Conservation (phyloP, 2,329 filamentous ascomycete species). For the Periglandula ipomoeae region DNA sequence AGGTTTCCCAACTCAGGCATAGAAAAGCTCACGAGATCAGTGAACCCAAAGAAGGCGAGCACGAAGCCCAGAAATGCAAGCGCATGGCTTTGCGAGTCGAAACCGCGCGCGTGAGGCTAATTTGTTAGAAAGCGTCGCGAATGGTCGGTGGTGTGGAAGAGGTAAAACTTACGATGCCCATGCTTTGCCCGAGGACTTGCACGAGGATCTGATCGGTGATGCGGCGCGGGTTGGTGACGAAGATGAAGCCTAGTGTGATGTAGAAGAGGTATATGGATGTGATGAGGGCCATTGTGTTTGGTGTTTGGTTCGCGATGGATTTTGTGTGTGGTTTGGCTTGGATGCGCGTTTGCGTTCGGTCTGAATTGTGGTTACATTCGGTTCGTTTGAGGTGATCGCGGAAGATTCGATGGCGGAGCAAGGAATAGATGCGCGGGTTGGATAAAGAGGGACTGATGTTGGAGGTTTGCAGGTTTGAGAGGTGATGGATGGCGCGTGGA, state of each 20-base stretch:
- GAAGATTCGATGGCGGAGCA: too few relatives aligned
- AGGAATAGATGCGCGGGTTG: too few relatives aligned
- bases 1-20: slow-evolving; percentile 54
- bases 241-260: slow-evolving; percentile 73
- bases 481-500: too few relatives aligned
- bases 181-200: slow-evolving; percentile 71
- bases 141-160: neutral
- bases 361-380: too few relatives aligned
- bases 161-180: slow-evolving; percentile 59
- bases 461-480: too few relatives aligned
- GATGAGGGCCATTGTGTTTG: too few relatives aligned
- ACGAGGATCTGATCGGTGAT: slow-evolving; percentile 75
- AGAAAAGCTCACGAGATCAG: slow-evolving; percentile 57
- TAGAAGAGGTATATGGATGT: slow-evolving; percentile 77
- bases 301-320: too few relatives aligned
- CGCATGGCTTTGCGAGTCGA: slow-evolving; percentile 60
- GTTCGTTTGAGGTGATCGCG: too few relatives aligned
- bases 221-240: slow-evolving; percentile 62
- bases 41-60: slow-evolving; percentile 50
- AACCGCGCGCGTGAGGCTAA: slow-evolving; percentile 56
- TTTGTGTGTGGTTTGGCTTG: too few relatives aligned
- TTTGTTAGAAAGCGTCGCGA: neutral
- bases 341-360: too few relatives aligned
- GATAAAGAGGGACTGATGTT: too few relatives aligned
- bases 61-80: slow-evolving; percentile 65